phyloP scores from a whole-genome alignment of 345 rosid species.

The Zanthoxylum bungeanum region DNA sequence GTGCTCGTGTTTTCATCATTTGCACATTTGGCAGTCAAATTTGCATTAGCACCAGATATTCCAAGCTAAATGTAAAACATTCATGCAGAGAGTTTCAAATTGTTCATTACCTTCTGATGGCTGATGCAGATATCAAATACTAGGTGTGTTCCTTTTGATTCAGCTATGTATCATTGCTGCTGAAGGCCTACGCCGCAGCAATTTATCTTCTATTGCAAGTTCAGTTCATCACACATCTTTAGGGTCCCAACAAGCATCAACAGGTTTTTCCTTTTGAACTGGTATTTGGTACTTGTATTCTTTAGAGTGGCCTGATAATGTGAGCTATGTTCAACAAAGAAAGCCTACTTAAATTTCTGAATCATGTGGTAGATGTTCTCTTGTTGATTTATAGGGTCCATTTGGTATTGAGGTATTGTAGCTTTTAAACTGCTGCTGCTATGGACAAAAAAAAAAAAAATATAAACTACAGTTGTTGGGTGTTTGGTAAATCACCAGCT shows the following conservation, averaged over 20 bases:
- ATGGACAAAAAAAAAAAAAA: too few species aligned
- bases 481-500: too few species aligned
- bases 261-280: conserved; percentile 42
- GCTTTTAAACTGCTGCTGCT: too few species aligned
- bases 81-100: conserved; percentile 10
- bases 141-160: conserved; percentile 87
- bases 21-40: not conserved
- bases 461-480: too few species aligned
- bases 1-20: not conserved
- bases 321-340: too few species aligned
- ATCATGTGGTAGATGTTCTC: not conserved
- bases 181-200: conserved; percentile 79
- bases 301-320: not conserved
- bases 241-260: conserved; percentile 48
- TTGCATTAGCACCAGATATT: not conserved
- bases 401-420: too few species aligned
- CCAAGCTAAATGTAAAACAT: not conserved
- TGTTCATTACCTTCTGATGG: conserved; percentile 23
- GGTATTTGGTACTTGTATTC: not conserved
- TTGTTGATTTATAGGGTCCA: not conserved
- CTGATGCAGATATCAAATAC: conserved; percentile 81
- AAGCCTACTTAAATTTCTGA: not conserved
- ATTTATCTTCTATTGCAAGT: conserved; percentile 79
- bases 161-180: conserved; percentile 91
- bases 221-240: conserved; percentile 69